These are phyloP conservation scores for Xerocomus amazonicus DNA, from an alignment of 1,284 basidiomycete genomes.

Conservation along the genomic window DNA sequence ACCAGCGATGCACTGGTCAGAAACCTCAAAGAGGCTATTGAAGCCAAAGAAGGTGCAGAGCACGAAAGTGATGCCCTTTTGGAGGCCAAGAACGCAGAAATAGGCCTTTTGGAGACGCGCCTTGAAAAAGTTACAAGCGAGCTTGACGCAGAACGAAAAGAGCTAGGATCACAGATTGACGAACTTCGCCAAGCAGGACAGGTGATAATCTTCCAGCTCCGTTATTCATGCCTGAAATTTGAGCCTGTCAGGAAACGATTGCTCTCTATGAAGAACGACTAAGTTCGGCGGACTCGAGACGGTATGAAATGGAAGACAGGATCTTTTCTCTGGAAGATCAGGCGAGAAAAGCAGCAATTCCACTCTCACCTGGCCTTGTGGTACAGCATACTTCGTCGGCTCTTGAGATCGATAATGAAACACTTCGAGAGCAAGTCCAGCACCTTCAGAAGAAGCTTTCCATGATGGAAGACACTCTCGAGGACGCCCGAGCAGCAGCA, in stretches of 20 bases:
- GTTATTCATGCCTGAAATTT: constrained; percentile 6
- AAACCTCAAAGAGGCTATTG: constrained; percentile 50
- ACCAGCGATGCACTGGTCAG: constrained; percentile 43
- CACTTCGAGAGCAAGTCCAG: constrained; percentile 79
- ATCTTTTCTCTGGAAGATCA: constrained; percentile 64
- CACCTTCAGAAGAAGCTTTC: constrained; percentile 80
- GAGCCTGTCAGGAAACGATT: constrained; percentile 71
- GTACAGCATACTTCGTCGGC: constrained; percentile 52
- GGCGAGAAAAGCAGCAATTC: constrained; percentile 33
- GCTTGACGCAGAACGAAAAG: constrained; percentile 62
- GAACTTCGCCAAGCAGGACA: constrained; percentile 82
- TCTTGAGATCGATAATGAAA: constrained; percentile 91
- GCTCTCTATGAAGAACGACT: constrained; percentile 89
- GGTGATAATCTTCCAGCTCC: constrained; percentile 39
- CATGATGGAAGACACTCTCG: constrained; percentile 80
- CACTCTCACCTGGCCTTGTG: constrained; percentile 38
- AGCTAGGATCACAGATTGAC: constrained; percentile 69
- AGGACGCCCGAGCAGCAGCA: constrained; percentile 68
- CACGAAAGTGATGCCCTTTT: constrained; percentile 50
- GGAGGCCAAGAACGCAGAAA: constrained; percentile 53
- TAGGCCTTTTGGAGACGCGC: constrained; percentile 48
- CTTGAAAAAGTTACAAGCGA: constrained; percentile 48
- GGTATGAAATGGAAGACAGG: constrained; percentile 76
- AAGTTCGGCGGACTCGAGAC: constrained; percentile 61
- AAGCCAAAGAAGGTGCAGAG: constrained; percentile 50